A percentile compares a stretch with the other conserved stretches of the same genome.
Conservation (phyloP, 179 eudicot genomes). For the Heliamphora pulchella region DNA sequence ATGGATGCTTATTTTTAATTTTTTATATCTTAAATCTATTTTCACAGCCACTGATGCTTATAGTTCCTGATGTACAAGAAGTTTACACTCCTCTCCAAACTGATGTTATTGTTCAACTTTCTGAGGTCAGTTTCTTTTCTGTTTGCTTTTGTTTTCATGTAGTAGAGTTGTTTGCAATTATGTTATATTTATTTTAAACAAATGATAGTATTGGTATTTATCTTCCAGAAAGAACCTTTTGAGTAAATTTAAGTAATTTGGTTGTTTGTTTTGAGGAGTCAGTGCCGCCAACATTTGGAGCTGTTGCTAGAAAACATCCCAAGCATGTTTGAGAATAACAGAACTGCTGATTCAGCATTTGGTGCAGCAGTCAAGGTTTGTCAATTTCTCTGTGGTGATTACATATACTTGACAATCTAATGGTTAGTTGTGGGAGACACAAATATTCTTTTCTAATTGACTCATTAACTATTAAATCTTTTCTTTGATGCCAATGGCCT, state of each 20-base stretch:
- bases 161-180: neutral
- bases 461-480: neutral
- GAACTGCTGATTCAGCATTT: constrained; percentile 87
- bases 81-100: constrained; percentile 89
- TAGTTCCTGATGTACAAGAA: constrained; percentile 87
- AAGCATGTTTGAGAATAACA: constrained; percentile 79
- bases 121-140: constrained; percentile 54
- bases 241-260: constrained; percentile 1
- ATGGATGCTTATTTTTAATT: constrained; percentile 1
- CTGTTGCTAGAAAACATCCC: constrained; percentile 84
- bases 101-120: constrained; percentile 78
- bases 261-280: constrained; percentile 23
- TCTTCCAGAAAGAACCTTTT: neutral
- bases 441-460: neutral
- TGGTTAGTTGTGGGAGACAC: neutral
- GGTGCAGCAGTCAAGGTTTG: constrained; percentile 93
- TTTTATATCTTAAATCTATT: neutral
- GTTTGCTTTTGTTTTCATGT: neutral
- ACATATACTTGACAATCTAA: neutral
- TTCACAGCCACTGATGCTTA: constrained; percentile 87
- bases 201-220: neutral
- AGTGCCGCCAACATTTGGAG: constrained; percentile 91
- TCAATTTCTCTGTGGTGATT: constrained; percentile 9
- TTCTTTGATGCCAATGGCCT: neutral
- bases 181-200: constrained; percentile 4